These are phyloP conservation scores for Lathyrus tuberosus DNA, from an alignment of 306 rosid genomes.

Conservation along the genomic window DNA sequence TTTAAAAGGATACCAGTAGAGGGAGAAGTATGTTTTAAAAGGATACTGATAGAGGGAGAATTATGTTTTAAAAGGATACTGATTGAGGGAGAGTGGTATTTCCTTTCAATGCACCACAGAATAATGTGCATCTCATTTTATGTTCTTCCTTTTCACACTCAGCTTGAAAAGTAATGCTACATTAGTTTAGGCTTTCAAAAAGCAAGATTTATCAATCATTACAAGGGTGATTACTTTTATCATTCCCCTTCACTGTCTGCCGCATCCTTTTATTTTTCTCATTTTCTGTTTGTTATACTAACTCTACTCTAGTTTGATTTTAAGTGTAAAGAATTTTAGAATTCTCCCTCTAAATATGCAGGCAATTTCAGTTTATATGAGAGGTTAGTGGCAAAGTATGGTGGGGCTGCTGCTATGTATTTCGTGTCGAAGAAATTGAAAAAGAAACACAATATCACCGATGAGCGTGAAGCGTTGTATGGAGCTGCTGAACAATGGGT, in stretches of 20 bases:
- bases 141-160: neutral
- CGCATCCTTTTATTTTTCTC: neutral
- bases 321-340: constrained; percentile 11
- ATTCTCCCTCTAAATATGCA: constrained; percentile 37
- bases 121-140: constrained; percentile 8
- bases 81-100: constrained; percentile 7
- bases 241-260: neutral
- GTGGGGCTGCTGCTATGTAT: constrained; percentile 97
- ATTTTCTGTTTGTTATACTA: neutral
- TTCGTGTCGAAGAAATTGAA: constrained; percentile 89
- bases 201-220: neutral
- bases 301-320: constrained; percentile 7
- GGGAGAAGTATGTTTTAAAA: neutral
- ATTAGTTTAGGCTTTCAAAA: constrained; percentile 9
- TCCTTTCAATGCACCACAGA: neutral
- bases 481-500: constrained; percentile 90
- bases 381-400: constrained; percentile 80
- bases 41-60: neutral
- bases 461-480: constrained; percentile 82
- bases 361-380: constrained; percentile 84
- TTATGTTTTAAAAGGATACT: neutral
- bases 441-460: constrained; percentile 83
- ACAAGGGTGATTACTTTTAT: neutral
- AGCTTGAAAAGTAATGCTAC: constrained; percentile 1
- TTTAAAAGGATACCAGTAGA: neutral